Base-by-base conservation (phyloP, 2,329 filamentous ascomycete species). In the Epichloe sp. region DNA sequence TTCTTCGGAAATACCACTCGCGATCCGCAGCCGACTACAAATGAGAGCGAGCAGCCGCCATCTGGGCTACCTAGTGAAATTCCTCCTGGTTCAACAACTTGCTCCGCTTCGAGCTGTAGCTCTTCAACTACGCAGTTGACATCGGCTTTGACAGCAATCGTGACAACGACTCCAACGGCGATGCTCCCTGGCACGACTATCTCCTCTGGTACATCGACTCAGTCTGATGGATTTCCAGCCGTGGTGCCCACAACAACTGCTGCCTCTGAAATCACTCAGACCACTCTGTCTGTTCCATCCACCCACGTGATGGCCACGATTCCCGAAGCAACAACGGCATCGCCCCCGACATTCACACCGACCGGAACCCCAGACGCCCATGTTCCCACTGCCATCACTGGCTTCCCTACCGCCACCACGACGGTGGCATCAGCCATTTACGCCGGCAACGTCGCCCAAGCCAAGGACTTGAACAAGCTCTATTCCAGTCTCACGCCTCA, bases 381-480 rank as follows among this genome's bases (percentile, higher is more conserved):
- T 1, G 60, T 78, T 7, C 75, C 76, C 0, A 76, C 75, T 0
- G 62, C 65, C 34, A 66, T 64, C 31, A 59, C 60, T 35, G 62
- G 55, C n/a, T 59, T 67, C 26, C 63, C 66, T 3, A 62, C 64
- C 4, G 62, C 64, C 4, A 70, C 72, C 0, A 61, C 65, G 3
- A 70, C 68, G 2, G 67, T 77, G 3, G 59, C 70, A 1, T 59
- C 73, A 1, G 62, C 65, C 7, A 61, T 66, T 3, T 71, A 74
- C 49, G 68, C 69, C 2, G 63, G 61, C 49, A 77, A 78, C 55
- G 65, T 80, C 19, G 66, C 65, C 10, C 56, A 66, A 37, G 73
- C 75, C 10, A 62, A 65, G 41, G 52, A 62, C 3, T 71, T 75
- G 57, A 82, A 82, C 60, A 55, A 63, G 10, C 54, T 73, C 23